Percentiles rank a stretch among this genome's conserved stretches.
Evolutionary conservation across 352 stramenopile genomes (phyloP).

Genomic region (Pythium aquatile): DNA sequence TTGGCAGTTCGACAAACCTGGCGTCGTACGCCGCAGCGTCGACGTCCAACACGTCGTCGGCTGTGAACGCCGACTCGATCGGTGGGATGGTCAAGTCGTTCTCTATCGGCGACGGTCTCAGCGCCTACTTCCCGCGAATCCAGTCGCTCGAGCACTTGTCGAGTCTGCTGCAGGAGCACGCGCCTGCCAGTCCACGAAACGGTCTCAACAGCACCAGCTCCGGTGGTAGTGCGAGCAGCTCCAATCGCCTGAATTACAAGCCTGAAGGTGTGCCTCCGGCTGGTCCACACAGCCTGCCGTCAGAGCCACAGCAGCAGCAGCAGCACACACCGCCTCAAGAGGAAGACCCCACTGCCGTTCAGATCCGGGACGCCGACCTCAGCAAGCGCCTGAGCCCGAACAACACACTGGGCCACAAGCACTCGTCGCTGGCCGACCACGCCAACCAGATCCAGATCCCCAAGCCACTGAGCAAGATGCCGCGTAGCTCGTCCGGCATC

Average conservation of each 20-base stretch:
- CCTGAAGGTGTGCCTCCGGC: conserved; percentile 1
- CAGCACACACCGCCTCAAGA: conserved; percentile 1
- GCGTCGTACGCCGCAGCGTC: conserved; percentile 15
- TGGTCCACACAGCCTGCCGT: not conserved
- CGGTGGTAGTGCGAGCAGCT: not conserved
- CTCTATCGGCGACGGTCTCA: conserved; percentile 63
- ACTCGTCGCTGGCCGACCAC: conserved; percentile 26
- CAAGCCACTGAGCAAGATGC: conserved; percentile 79
- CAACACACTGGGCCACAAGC: conserved; percentile 11
- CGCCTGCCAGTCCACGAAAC: conserved; percentile 41
- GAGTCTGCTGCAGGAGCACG: conserved; percentile 64
- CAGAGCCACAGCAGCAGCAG: not conserved
- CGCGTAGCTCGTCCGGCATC: conserved; percentile 72
- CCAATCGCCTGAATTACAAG: conserved; percentile 14
- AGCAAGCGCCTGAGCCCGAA: conserved; percentile 43
- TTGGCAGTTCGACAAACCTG: conserved; percentile 34
- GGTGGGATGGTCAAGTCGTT: conserved; percentile 49
- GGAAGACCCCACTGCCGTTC: conserved; percentile 12
- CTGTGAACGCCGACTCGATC: conserved; percentile 18
- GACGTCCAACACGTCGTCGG: conserved; percentile 9
- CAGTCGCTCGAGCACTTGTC: conserved; percentile 79
- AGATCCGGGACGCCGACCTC: conserved; percentile 26
- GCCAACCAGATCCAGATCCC: conserved; percentile 71
- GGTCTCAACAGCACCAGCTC: not conserved
- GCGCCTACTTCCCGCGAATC: conserved; percentile 73